These are phyloP conservation scores for Fusarium veterinarium DNA, from an alignment of 2,329 filamentous ascomycete species.

Conservation along the genomic window DNA sequence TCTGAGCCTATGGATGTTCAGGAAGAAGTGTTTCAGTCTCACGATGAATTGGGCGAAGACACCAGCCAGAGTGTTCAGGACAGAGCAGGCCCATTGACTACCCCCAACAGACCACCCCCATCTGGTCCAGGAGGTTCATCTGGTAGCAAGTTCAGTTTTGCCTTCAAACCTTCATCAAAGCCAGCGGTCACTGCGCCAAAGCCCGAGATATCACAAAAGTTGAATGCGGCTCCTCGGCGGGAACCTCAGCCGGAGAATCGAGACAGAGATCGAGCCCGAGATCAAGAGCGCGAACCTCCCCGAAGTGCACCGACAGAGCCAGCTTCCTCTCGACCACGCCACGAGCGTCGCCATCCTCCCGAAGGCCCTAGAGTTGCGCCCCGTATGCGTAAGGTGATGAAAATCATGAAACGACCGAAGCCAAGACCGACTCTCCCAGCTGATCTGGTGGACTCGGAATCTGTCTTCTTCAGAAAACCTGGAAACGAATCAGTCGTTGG, in stretches of 20 bases:
- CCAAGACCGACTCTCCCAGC: conserved; percentile 75
- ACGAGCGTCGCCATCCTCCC: conserved; percentile 49
- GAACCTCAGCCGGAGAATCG: conserved; percentile 44
- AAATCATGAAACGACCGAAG: conserved; percentile 76
- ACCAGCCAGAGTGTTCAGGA: conserved; percentile 55
- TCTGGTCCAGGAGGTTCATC: conserved; percentile 63
- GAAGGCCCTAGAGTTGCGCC: conserved; percentile 54
- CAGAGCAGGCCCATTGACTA: conserved; percentile 62
- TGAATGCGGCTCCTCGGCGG: conserved; percentile 71
- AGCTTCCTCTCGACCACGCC: conserved; percentile 58
- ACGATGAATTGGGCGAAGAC: conserved; percentile 17
- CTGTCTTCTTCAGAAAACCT: conserved; percentile 93
- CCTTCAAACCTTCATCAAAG: conserved; percentile 82
- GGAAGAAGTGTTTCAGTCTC: conserved; percentile 37
- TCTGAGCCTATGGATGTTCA: conserved; percentile 33
- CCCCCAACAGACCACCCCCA: conserved; percentile 64
- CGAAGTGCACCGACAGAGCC: conserved; percentile 65
- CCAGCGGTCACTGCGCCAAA: conserved; percentile 67
- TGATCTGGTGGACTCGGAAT: conserved; percentile 82
- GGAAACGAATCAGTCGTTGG: conserved; percentile 98
- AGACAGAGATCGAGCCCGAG: conserved; percentile 53
- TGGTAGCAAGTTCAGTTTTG: conserved; percentile 89
- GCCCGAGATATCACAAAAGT: conserved; percentile 74
- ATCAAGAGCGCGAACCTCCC: conserved; percentile 56
- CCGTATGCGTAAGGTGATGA: conserved; percentile 72